Evolutionary conservation across 257 asterid species (phyloP).

Genomic region (Scutellaria baicalensis): DNA sequence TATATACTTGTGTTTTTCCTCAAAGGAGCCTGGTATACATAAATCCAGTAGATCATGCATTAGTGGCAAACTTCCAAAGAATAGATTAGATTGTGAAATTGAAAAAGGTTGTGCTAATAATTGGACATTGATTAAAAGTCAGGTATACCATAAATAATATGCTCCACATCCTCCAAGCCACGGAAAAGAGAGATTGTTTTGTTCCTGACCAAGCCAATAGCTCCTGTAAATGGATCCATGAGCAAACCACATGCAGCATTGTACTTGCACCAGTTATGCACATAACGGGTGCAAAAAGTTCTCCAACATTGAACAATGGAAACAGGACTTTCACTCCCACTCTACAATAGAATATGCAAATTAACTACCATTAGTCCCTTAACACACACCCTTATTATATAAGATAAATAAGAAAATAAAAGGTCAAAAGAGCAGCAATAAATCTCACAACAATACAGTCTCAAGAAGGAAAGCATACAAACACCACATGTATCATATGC

Average conservation of each 20-base stretch:
- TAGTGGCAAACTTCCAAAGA: conserved; percentile 7
- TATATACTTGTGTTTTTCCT: conserved; percentile 30
- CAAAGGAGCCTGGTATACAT: conserved; percentile 48
- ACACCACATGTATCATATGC: background rate
- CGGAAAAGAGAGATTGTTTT: conserved; percentile 68
- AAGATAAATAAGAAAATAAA: background rate
- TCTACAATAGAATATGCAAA: conserved; percentile 40
- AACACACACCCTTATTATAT: conserved; percentile 12
- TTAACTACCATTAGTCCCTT: conserved; percentile 15
- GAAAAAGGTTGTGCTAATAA: conserved; percentile 16
- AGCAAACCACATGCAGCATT: conserved; percentile 77
- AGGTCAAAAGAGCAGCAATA: background rate
- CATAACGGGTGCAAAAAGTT: conserved; percentile 52
- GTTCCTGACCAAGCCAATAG: conserved; percentile 74
- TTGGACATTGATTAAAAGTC: background rate
- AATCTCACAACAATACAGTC: background rate
- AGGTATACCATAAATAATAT: conserved; percentile 55
- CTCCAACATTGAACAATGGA: conserved; percentile 70
- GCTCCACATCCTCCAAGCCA: conserved; percentile 75
- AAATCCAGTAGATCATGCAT: conserved; percentile 14
- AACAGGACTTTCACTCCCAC: conserved; percentile 57
- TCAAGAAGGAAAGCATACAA: background rate
- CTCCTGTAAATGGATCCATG: conserved; percentile 67
- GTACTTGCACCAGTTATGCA: conserved; percentile 63
- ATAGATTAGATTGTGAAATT: conserved; percentile 2